Base-by-base conservation (phyloP, 805 yeast species). In the Candida succiphila region DNA sequence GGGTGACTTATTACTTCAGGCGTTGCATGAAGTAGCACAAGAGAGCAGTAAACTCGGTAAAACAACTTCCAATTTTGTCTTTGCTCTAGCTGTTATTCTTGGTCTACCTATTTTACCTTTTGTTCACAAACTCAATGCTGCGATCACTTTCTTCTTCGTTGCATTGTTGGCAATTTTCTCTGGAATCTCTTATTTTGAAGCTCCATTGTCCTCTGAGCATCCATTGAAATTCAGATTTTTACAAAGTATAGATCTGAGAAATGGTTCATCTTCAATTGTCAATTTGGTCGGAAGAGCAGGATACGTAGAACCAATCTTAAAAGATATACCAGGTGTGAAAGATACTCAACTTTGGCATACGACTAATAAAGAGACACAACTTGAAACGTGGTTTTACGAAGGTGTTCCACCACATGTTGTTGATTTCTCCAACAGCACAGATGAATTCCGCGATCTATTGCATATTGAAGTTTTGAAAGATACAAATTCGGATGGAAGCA, bases 211-310 rank as follows among this genome's bases (percentile, higher is more conserved):
- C 21, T 60, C 63, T 18, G 46, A 56, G 5, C 61, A 70, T 23
- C 95, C 95, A 4, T 51, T 85, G 52, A 87, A 85, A 51, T 60
- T 84, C 37, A 63, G 88, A 41, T 80, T 81, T 46, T 57, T 75
- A 24, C 88, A 87, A 54, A 57, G 61, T 2, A 62, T 80, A 33
- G 70, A 81, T 41, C 52, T 78, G 36, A 40, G 46, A 1, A 48
- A 57, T 25, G 38, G 41, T 14, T 37, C 55, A 2, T 2, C 37
- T 46, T 55, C 76, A 13, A 47, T 45, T 21, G 75, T 74, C 15
- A 56, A 54, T 17, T 65, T 76, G 1, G 56, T 39, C 40, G 83
- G 81, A 4, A 65, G 79, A 41, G 54, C 56, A 16, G 75, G 73
- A 8, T 63, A 61, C 36, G 57, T 76, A 17, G 48, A 52, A 30